Conservation (phyloP, 2,329 filamentous ascomycete genomes). For the Pezicula neosporulosa region DNA sequence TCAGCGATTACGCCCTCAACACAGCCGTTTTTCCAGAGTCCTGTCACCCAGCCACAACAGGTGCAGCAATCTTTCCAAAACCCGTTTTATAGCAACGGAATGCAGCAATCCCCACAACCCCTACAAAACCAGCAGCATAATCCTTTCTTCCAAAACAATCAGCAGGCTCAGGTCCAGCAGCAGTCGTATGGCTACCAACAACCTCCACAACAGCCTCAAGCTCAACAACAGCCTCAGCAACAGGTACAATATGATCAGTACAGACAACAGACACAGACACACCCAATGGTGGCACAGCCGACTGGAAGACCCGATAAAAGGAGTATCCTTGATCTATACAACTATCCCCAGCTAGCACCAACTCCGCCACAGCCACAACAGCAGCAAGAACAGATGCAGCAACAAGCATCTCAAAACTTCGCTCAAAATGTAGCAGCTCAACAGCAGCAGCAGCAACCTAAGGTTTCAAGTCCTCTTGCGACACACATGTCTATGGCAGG, state of each 20-base stretch:
- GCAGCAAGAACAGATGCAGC: constrained; percentile 8
- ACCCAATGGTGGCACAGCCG: constrained; percentile 36
- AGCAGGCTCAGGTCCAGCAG: constrained; percentile 29
- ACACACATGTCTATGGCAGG: constrained; percentile 11
- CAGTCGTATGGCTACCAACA: constrained; percentile 19
- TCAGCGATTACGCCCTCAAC: constrained; percentile 13
- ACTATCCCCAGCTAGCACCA: constrained; percentile 36
- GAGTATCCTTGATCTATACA: constrained; percentile 74
- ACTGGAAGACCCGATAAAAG: constrained; percentile 61
- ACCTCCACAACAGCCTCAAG: constrained; percentile 10
- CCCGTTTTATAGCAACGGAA: constrained; percentile 1
- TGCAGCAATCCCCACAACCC: constrained; percentile 13
- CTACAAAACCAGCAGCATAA: constrained; percentile 21
- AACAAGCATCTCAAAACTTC: constrained; percentile 5
- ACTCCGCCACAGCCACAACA: constrained; percentile 13
- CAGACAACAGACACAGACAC: constrained; percentile 25
- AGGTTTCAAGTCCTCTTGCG: constrained; percentile 11
- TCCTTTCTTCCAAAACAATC: constrained; percentile 18
- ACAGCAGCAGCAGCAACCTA: constrained; percentile 11
- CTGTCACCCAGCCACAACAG: constrained; percentile 30
- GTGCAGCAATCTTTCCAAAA: constrained; percentile 14
- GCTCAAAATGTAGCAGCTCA: constrained; percentile 2
- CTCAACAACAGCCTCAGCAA: constrained; percentile 30
- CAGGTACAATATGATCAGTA: constrained; percentile 32
- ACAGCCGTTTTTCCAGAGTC: constrained; percentile 20